A percentile compares a stretch with the other conserved stretches of the same genome.
Conservation (phyloP, 345 rosid species). For the Zanthoxylum bungeanum region DNA sequence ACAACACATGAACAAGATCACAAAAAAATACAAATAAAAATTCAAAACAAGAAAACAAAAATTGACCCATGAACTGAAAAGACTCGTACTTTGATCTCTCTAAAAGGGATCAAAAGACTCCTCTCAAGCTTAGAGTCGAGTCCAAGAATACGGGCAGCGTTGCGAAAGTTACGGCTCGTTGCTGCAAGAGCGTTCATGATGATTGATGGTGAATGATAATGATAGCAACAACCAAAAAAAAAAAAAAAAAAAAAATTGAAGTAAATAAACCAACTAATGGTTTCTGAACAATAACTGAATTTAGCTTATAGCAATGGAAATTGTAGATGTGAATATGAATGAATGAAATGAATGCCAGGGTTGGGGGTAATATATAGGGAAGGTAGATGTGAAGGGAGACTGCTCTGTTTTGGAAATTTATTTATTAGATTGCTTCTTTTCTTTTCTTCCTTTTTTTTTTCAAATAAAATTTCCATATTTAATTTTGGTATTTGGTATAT, state of each 20-base stretch:
- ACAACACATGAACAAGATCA: neutral
- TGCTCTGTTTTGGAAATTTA: neutral
- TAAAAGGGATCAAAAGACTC: constrained; percentile 88
- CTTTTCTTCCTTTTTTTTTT: no score
- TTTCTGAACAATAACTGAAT: neutral
- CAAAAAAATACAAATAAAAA: no score
- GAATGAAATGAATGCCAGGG: neutral
- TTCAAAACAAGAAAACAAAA: neutral
- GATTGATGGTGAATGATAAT: neutral
- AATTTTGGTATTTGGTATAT: no score
- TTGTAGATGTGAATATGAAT: neutral
- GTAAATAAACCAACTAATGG: neutral
- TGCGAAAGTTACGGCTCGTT: constrained; percentile 88
- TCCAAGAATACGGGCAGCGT: constrained; percentile 82
- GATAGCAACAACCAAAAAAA: neutral
- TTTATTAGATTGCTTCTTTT: neutral
- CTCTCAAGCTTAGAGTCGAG: constrained; percentile 84
- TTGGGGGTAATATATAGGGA: neutral
- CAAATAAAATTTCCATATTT: neutral
- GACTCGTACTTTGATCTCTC: constrained; percentile 83
- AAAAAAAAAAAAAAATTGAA: neutral
- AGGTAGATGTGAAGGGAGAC: neutral
- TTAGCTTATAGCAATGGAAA: no score
- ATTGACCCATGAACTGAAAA: neutral
- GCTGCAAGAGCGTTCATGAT: constrained; percentile 90